phyloP scores from a whole-genome alignment of 2,329 filamentous ascomycete species.

The Helotiales sp. region DNA sequence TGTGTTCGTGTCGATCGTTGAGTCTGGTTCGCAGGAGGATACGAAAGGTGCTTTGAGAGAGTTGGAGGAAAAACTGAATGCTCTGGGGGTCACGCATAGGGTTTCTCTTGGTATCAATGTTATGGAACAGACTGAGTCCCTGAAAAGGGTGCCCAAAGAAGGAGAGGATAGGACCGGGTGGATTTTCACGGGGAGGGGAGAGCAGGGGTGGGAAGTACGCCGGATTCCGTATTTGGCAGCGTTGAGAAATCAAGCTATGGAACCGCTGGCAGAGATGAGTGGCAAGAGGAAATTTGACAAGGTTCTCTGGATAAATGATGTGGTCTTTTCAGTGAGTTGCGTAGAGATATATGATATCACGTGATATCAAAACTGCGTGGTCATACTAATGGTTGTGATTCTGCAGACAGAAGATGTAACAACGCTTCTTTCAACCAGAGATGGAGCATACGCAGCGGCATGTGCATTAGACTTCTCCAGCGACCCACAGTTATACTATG shows the following conservation, averaged over 20 bases:
- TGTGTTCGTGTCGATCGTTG: slow-evolving; percentile 70
- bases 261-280: slow-evolving; percentile 23
- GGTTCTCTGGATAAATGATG: slow-evolving; percentile 67
- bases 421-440: slow-evolving; percentile 60
- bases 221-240: slow-evolving; percentile 72
- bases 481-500: slow-evolving; percentile 57
- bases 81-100: slow-evolving; percentile 50
- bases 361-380: not conserved
- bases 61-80: slow-evolving; percentile 59
- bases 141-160: slow-evolving; percentile 26
- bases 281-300: slow-evolving; percentile 51
- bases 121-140: slow-evolving; percentile 26
- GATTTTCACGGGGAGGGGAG: slow-evolving; percentile 62
- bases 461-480: slow-evolving; percentile 52
- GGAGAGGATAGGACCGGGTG: slow-evolving; percentile 54
- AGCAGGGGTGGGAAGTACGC: slow-evolving; percentile 48
- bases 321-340: slow-evolving; percentile 59
- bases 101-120: slow-evolving; percentile 26
- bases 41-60: slow-evolving; percentile 65
- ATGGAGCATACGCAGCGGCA: slow-evolving; percentile 63
- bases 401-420: slow-evolving; percentile 58
- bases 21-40: slow-evolving; percentile 72
- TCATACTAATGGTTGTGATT: slow-evolving; percentile 7
- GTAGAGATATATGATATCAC: not conserved
- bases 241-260: slow-evolving; percentile 66